Evolutionary conservation across 805 yeast species (phyloP), one percentile per base, ranked within the genome.

Genomic region (Pichia eremophila): DNA sequence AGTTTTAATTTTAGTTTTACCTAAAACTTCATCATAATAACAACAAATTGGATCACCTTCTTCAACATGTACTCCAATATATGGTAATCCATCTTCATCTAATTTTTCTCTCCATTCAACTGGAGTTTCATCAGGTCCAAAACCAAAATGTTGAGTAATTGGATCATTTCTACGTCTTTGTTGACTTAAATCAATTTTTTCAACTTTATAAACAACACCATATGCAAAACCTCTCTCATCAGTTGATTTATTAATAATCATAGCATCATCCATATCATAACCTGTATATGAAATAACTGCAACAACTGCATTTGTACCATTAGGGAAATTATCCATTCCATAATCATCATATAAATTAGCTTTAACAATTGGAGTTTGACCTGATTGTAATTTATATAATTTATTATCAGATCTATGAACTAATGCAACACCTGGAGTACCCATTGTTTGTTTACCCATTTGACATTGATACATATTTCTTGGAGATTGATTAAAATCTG

Each of bases 381-480:
- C 99, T 40, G 86, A 75, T 69, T 93, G 99, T 57, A 93, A 72
- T 59, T 91, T 81, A 69, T 93, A 93, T 51, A 93, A 71, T 66
- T 91, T 93, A 72, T 93, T 93, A 67, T 93, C 99, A 1, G 96
- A 85, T 67, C 99, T 79, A 66, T 89, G 95, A 41, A 73, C 78
- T 46, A 91, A 72, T 0, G 95, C 98, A 54, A 93, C 96, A 70
- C 98, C 98, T 9, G 99, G 99, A 5, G 99, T 93, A 69, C 99
- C 99, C 99, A 93, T 93, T 19, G 99, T 91, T 73, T 93, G 99
- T 72, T 93, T 93, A 79, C 97, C 98, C 99, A 93, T 93, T 76
- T 93, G 99, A 71, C 99, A 93, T 73, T 93, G 99, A 67, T 93
- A 93, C 98, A 93, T 93, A 67, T 93, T 93, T 80, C 99, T 85